Base-by-base conservation (phyloP, 768 basidiomycete species). In the Phylloporus scabripes region DNA sequence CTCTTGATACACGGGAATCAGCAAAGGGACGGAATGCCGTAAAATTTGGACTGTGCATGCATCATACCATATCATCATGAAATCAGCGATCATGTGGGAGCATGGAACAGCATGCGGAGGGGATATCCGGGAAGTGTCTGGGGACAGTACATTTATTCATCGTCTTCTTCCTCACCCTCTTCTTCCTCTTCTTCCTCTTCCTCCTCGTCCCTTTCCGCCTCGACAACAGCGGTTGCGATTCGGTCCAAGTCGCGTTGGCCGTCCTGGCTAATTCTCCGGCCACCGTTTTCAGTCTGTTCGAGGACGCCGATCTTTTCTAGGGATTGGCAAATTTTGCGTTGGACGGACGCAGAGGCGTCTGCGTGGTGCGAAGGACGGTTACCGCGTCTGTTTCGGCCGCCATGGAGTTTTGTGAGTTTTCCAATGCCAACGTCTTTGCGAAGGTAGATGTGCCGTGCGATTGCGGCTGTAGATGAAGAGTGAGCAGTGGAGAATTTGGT, bases 371-470 rank as follows among this genome's bases (percentile, higher is more conserved):
- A 92, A 42, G 95, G 93, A 60, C 96, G 87, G 81, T 92, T 91
- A 45, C 96, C 96, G 53, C 96, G 89, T 63, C 92, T 80, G 76
- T 93, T 92, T 67, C 90, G 85, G 56, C 90, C 89, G 70, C 96
- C 96, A 74, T 98, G 93, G 36, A 97, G 87, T 80, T 96, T 98
- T 73, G 81, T 84, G 32, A 96, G 81, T 24, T 88, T 88, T 62
- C 92, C 93, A 56, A 95, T 82, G 63, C 93, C 93, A 62, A 94
- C 91, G 67, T 91, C 87, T 77, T 95, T 94, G 70, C 95, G 91
- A 70, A 99, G 88, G 82, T 99, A 98, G 73, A 97, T 96, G 85
- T 97, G 95, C 65, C 95, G 87, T 73, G 95, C 95, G 63, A 98
- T 74, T 56, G 94, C 91, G 68, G 94, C 94, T 96, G 62, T 29